Evolutionary conservation across 192 early-diverging fungal genomes (phyloP).

Genomic region (Phlyctochytrium arcticum): DNA sequence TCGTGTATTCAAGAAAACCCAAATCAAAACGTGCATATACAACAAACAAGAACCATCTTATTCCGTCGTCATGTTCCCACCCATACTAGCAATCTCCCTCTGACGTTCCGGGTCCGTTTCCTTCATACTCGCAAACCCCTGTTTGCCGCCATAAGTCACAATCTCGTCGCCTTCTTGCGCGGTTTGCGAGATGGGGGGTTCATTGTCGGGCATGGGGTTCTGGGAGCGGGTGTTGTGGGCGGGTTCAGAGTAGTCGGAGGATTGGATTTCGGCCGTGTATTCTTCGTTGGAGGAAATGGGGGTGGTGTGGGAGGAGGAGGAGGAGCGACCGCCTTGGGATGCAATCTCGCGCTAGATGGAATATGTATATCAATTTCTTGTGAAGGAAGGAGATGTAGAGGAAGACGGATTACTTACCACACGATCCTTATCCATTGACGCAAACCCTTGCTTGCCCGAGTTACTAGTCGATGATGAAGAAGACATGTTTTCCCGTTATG

Average conservation of each 20-base stretch:
- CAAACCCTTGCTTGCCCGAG: not conserved
- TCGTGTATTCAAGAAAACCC: too few species aligned
- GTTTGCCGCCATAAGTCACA: conserved; percentile 8
- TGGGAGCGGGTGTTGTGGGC: conserved; percentile 21
- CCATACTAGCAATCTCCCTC: conserved; percentile 12
- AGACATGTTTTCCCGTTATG: too few species aligned
- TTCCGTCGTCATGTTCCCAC: too few species aligned
- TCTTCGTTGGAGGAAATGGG: too few species aligned
- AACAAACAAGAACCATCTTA: too few species aligned
- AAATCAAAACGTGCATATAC: too few species aligned
- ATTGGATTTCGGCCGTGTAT: not conserved
- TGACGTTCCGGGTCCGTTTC: conserved; percentile 30
- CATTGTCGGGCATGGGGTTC: not conserved
- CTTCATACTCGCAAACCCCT: conserved; percentile 35
- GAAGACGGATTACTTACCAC: not conserved
- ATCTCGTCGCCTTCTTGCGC: not conserved
- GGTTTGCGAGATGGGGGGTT: not conserved
- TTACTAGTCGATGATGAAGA: too few species aligned
- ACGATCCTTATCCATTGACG: not conserved
- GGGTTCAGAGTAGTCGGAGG: not conserved
- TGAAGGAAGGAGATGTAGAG: conserved; percentile 22
- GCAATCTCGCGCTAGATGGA: too few species aligned
- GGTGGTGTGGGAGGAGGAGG: not conserved
- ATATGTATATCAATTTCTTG: conserved; percentile 18
- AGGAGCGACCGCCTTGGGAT: conserved; percentile 4